Conservation (phyloP, 495 filamentous ascomycete species). For the Neurospora tetraspora region DNA sequence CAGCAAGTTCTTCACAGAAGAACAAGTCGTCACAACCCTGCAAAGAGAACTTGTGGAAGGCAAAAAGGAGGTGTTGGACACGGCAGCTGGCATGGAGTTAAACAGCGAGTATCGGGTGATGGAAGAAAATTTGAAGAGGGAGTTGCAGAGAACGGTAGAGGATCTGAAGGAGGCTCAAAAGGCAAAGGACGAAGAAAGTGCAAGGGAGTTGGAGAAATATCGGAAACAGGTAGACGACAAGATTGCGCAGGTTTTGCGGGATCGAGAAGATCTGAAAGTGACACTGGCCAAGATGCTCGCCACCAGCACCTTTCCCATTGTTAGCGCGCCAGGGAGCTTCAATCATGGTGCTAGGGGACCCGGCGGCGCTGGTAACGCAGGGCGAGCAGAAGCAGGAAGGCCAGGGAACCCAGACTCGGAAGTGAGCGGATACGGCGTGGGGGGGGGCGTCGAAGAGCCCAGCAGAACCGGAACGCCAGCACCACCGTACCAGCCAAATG, state of each 20-base stretch:
- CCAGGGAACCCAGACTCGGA: background rate
- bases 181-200: background rate
- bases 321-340: background rate
- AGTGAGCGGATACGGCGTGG: background rate
- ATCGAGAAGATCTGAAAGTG: background rate
- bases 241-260: background rate
- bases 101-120: background rate
- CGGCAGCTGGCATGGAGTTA: background rate
- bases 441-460: too few relatives aligned
- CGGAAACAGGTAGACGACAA: background rate
- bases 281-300: background rate
- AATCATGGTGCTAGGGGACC: background rate
- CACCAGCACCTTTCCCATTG: background rate
- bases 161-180: background rate
- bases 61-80: background rate
- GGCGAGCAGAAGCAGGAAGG: background rate
- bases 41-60: background rate
- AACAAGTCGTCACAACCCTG: background rate
- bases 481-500: background rate
- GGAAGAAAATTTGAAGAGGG: background rate
- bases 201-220: background rate
- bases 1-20: background rate
- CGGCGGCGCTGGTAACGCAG: background rate
- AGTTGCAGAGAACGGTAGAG: background rate
- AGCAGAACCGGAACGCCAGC: background rate